phyloP scores from a whole-genome alignment of 306 rosid genomes.

The Begonia fuchsioides region DNA sequence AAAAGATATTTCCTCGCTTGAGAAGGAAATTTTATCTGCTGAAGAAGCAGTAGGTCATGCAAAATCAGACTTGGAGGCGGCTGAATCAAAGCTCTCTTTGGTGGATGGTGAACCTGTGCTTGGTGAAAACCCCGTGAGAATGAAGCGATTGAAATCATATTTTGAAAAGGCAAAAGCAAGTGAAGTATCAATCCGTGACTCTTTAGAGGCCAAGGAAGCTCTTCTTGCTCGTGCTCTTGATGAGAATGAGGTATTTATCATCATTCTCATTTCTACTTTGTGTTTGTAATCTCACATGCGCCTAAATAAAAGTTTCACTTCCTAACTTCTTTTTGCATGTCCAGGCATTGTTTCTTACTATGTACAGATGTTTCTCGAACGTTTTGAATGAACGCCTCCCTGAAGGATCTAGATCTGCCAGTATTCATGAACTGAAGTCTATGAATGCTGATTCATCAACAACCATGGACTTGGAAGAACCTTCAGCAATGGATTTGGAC shows the following conservation, averaged over 20 bases:
- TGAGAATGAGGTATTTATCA: constrained; percentile 82
- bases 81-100: constrained; percentile 74
- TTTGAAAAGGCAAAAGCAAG: constrained; percentile 75
- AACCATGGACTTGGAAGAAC: constrained; percentile 67
- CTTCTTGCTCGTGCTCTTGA: constrained; percentile 77
- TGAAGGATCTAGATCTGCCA: constrained; percentile 38
- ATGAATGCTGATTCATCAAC: constrained; percentile 31
- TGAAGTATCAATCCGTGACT: constrained; percentile 46
- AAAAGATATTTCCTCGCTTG: constrained; percentile 66
- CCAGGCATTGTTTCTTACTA: constrained; percentile 62
- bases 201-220: constrained; percentile 94
- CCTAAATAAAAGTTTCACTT: too few relatives aligned
- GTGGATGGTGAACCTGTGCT: constrained; percentile 93
- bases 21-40: constrained; percentile 45
- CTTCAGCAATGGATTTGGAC: constrained; percentile 75
- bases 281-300: too few relatives aligned
- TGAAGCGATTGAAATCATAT: constrained; percentile 65
- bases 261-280: too few relatives aligned
- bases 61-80: constrained; percentile 46
- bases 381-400: constrained; percentile 76
- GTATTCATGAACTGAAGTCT: constrained; percentile 53
- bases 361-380: constrained; percentile 63
- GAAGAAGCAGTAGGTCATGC: constrained; percentile 58
- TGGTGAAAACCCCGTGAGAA: constrained; percentile 71
- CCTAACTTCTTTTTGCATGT: constrained; percentile 3